Evolutionary conservation across 2,329 filamentous ascomycete species (phyloP).

Genomic region (Thielaviopsis populi): DNA sequence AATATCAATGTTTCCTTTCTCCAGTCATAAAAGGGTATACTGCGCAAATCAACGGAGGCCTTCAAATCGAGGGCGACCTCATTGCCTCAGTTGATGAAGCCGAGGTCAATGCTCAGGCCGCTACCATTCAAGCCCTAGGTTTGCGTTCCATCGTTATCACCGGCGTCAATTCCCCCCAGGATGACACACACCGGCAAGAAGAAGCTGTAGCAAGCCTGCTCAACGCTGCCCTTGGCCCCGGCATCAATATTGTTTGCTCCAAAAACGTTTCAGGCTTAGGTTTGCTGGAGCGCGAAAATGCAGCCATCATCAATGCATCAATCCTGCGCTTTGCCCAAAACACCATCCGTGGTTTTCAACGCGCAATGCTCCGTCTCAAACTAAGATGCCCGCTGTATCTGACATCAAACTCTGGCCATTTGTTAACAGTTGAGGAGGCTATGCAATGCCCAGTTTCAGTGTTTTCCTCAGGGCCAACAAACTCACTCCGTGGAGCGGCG

Average conservation of each 20-base stretch:
- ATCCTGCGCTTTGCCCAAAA: slow-evolving; percentile 32
- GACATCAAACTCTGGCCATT: slow-evolving; percentile 35
- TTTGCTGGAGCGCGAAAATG: slow-evolving; percentile 37
- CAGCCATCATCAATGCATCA: slow-evolving; percentile 37
- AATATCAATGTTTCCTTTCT: neutral
- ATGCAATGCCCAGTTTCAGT: slow-evolving; percentile 19
- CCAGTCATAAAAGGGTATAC: slow-evolving; percentile 19
- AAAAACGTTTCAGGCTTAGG: slow-evolving; percentile 26
- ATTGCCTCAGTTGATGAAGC: slow-evolving; percentile 17
- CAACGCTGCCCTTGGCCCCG: slow-evolving; percentile 19
- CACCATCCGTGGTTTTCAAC: slow-evolving; percentile 32
- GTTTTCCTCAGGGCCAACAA: slow-evolving; percentile 21
- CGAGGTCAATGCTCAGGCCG: slow-evolving; percentile 17
- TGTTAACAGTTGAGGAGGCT: slow-evolving; percentile 19
- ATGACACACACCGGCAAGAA: slow-evolving; percentile 38
- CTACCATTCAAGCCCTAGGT: slow-evolving; percentile 19
- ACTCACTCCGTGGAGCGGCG: slow-evolving; percentile 20
- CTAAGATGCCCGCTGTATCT: slow-evolving; percentile 30
- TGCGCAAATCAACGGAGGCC: slow-evolving; percentile 19
- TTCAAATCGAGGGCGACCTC: slow-evolving; percentile 19
- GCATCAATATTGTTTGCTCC: slow-evolving; percentile 22
- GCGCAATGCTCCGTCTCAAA: slow-evolving; percentile 29
- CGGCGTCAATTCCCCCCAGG: slow-evolving; percentile 44
- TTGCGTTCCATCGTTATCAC: slow-evolving; percentile 35
- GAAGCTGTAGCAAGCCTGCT: slow-evolving; percentile 34